A percentile compares a stretch with the other conserved stretches of the same genome.
Evolutionary conservation across 1,284 basidiomycete genomes (phyloP).

Genomic region (Agaricales sp.): DNA sequence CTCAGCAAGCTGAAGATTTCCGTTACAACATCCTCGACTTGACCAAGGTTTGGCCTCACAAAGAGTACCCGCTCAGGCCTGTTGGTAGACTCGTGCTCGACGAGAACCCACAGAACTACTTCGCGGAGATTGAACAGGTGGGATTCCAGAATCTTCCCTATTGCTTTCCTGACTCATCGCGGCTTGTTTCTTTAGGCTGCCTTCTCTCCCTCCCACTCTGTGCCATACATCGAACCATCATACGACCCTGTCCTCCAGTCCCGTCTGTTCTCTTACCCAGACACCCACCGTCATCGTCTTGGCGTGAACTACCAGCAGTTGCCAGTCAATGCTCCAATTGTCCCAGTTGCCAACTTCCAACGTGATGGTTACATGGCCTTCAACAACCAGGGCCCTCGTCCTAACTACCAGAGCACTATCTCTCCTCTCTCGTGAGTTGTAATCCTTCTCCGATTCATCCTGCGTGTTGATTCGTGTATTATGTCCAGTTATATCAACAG

Average conservation of each 20-base stretch:
- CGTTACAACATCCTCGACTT: conserved; percentile 85
- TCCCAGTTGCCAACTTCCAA: conserved; percentile 80
- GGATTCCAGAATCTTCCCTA: conserved; percentile 2
- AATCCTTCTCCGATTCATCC: no score
- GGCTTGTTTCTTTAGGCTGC: conserved; percentile 41
- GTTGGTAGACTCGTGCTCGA: conserved; percentile 83
- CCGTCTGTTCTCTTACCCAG: conserved; percentile 92
- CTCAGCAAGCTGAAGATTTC: conserved; percentile 83
- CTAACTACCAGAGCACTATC: conserved; percentile 80
- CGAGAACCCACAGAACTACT: conserved; percentile 81
- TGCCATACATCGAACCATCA: conserved; percentile 83
- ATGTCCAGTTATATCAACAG: no score
- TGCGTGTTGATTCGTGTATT: no score
- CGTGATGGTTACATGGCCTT: conserved; percentile 63
- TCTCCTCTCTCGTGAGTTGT: conserved; percentile 53
- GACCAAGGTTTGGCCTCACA: conserved; percentile 85
- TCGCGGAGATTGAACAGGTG: conserved; percentile 81
- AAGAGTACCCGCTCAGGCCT: conserved; percentile 77
- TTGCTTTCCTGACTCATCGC: no score
- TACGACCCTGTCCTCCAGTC: conserved; percentile 89
- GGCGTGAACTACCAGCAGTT: conserved; percentile 84
- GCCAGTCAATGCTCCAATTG: conserved; percentile 77
- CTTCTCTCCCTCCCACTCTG: conserved; percentile 78
- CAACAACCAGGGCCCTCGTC: conserved; percentile 72
- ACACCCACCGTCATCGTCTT: conserved; percentile 85